Evolutionary conservation across 495 filamentous ascomycete genomes (phyloP).

Genomic region (Neurospora intermedia): DNA sequence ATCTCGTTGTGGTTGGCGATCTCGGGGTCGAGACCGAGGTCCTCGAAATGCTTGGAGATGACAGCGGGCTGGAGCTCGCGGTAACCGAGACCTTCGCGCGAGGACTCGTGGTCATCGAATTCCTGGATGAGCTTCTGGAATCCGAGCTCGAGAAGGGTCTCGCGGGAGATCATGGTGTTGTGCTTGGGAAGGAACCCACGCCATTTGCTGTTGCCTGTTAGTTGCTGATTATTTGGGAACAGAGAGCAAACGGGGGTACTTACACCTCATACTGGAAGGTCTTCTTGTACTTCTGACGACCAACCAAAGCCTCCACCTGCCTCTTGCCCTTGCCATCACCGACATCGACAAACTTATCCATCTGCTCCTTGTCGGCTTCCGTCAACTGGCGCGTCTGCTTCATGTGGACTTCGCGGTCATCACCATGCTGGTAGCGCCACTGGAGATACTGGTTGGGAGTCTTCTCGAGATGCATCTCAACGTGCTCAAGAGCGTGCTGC

Average conservation of each 20-base stretch:
- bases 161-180: conserved; percentile 87
- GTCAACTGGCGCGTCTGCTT: conserved; percentile 94
- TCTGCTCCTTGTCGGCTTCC: conserved; percentile 72
- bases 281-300: conserved; percentile 98
- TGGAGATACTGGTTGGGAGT: conserved; percentile 97
- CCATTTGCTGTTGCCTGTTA: conserved; percentile 60
- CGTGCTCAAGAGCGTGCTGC: conserved; percentile 97
- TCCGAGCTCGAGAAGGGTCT: conserved; percentile 75
- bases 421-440: conserved; percentile 95
- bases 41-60: conserved; percentile 96
- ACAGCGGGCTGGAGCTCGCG: conserved; percentile 82
- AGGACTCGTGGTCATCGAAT: conserved; percentile 97
- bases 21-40: conserved; percentile 89
- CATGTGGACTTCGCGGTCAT: conserved; percentile 91
- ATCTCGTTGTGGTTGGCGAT: conserved; percentile 99
- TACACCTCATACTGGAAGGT: conserved; percentile 96
- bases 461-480: conserved; percentile 99
- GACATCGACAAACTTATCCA: conserved; percentile 79
- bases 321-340: conserved; percentile 68
- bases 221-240: not conserved
- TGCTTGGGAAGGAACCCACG: conserved; percentile 73
- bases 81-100: conserved; percentile 93
- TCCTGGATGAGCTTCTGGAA: conserved; percentile 93
- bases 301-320: conserved; percentile 79
- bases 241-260: conserved; percentile 17